Percentiles rank a stretch among this genome's conserved stretches.
phyloP scores from a whole-genome alignment of 495 filamentous ascomycete species.

The Xylaria palmicola region DNA sequence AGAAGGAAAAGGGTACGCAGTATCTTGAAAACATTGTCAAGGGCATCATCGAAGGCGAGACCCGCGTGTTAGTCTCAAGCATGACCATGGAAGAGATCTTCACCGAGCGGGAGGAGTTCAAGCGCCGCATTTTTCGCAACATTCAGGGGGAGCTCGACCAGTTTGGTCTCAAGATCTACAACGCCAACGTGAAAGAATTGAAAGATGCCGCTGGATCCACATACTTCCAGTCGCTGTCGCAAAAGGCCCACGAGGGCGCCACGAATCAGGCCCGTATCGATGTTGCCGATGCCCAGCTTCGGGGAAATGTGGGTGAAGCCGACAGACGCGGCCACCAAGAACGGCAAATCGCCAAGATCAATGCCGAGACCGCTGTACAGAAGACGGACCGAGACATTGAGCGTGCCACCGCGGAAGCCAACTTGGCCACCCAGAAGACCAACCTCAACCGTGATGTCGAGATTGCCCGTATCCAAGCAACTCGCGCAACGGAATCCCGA shows the following conservation, averaged over 20 bases:
- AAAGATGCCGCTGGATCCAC: conserved; percentile 72
- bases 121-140: conserved; percentile 71
- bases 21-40: conserved; percentile 84
- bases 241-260: conserved; percentile 81
- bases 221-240: conserved; percentile 75
- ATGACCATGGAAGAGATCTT: conserved; percentile 92
- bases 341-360: conserved; percentile 78
- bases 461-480: conserved; percentile 67
- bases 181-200: conserved; percentile 80
- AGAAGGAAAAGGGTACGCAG: conserved; percentile 42
- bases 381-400: conserved; percentile 81
- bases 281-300: conserved; percentile 75
- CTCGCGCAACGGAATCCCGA: conserved; percentile 64
- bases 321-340: conserved; percentile 74
- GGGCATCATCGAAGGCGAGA: conserved; percentile 86
- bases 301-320: conserved; percentile 76
- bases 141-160: conserved; percentile 73
- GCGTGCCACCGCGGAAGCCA: conserved; percentile 73
- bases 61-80: conserved; percentile 69
- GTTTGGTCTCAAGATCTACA: conserved; percentile 73
- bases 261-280: conserved; percentile 76
- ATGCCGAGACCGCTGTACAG: conserved; percentile 75
- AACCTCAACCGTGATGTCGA: conserved; percentile 68
- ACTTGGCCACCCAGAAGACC: conserved; percentile 66
- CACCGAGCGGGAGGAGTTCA: conserved; percentile 76